phyloP scores from a whole-genome alignment of 345 rosid genomes.

The Barbarea vulgaris region DNA sequence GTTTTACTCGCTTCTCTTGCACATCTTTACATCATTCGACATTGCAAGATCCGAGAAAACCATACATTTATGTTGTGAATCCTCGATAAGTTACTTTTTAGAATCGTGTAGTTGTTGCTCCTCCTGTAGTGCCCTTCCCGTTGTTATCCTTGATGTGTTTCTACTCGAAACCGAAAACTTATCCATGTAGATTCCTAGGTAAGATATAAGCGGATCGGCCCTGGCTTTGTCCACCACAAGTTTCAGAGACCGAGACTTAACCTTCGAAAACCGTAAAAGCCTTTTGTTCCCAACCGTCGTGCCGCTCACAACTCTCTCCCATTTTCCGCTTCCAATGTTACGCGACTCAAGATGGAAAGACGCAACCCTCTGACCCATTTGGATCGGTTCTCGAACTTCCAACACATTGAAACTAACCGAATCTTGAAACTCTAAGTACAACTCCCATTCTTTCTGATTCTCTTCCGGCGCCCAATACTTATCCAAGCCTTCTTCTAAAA shows the following conservation, averaged over 20 bases:
- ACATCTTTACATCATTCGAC: not conserved
- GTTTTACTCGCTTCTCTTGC: not conserved
- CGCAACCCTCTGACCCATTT: constrained; percentile 78
- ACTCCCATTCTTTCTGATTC: constrained; percentile 52
- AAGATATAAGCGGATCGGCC: constrained; percentile 78
- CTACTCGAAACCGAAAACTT: constrained; percentile 37
- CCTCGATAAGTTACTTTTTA: not conserved
- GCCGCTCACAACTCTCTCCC: constrained; percentile 62
- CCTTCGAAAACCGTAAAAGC: constrained; percentile 58
- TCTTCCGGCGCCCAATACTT: constrained; percentile 89
- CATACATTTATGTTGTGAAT: not conserved
- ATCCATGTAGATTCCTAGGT: constrained; percentile 68
- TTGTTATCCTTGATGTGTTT: constrained; percentile 18
- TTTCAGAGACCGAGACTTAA: constrained; percentile 52
- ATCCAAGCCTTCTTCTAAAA: constrained; percentile 59
- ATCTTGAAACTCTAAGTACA: constrained; percentile 54
- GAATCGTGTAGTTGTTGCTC: constrained; percentile 14
- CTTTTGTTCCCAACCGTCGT: constrained; percentile 81
- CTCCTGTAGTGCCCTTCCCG: constrained; percentile 36
- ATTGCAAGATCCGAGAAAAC: not conserved
- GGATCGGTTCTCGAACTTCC: constrained; percentile 79
- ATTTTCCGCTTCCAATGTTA: constrained; percentile 42
- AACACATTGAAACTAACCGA: constrained; percentile 67
- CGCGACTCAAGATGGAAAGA: constrained; percentile 59
- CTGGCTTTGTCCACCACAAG: constrained; percentile 64